A percentile compares a stretch with the other conserved stretches of the same genome.
Evolutionary conservation across 2,329 filamentous ascomycete species (phyloP).

Genomic region (Venturia effusa): DNA sequence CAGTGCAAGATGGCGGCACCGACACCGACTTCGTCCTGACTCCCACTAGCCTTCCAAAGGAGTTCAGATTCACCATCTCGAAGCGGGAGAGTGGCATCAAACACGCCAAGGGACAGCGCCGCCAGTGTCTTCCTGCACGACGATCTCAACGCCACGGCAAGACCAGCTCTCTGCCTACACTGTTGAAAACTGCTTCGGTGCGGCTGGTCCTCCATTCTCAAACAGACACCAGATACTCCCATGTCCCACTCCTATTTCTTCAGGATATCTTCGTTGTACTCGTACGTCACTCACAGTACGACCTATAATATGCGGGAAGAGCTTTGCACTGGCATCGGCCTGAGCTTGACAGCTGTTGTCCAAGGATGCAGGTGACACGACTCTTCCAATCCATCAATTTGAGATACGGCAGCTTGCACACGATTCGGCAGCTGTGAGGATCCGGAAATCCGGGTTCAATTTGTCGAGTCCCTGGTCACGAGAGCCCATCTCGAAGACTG

Average conservation of each 20-base stretch:
- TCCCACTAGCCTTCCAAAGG: too few relatives aligned
- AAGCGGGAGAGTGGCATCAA: too few relatives aligned
- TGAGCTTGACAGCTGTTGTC: conserved; percentile 2
- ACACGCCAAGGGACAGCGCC: not conserved
- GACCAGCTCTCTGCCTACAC: not conserved
- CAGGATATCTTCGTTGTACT: not conserved
- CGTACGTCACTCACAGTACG: not conserved
- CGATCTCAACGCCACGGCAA: not conserved
- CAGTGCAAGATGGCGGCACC: not conserved
- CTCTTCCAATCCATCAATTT: not conserved
- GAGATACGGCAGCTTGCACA: not conserved
- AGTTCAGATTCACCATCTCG: too few relatives aligned
- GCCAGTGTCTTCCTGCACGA: too few relatives aligned
- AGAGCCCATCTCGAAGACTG: not conserved
- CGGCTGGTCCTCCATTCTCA: not conserved
- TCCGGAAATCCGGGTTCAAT: not conserved
- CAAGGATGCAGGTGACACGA: not conserved
- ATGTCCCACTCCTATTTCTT: not conserved
- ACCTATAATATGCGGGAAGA: not conserved
- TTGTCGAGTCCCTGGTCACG: not conserved
- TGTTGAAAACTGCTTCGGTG: not conserved
- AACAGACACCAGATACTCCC: not conserved
- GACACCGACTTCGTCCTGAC: too few relatives aligned
- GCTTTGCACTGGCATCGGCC: not conserved
- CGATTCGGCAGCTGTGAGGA: not conserved